Conservation (phyloP, 2,329 filamentous ascomycete species). For the Rutstroemia sydowiana region DNA sequence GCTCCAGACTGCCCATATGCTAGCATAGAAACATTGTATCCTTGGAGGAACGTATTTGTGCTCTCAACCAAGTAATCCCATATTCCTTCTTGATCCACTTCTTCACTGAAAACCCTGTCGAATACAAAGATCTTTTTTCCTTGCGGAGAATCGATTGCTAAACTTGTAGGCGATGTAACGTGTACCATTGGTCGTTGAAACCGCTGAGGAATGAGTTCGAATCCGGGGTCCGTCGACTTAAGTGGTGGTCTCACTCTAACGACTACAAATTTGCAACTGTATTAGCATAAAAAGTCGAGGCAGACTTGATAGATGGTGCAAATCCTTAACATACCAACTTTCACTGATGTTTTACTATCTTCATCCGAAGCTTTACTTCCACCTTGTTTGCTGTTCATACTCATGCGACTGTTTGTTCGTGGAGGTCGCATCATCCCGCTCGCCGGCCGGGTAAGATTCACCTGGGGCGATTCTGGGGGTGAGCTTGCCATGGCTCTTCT, state of each 20-base stretch:
- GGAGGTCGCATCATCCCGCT: slow-evolving; percentile 73
- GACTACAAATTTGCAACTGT: slow-evolving; percentile 44
- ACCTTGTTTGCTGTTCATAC: slow-evolving; percentile 70
- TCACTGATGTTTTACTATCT: slow-evolving; percentile 82
- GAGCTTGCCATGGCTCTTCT: slow-evolving; percentile 54
- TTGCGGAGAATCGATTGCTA: slow-evolving; percentile 84
- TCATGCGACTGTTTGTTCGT: slow-evolving; percentile 77
- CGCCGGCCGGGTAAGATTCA: slow-evolving; percentile 58
- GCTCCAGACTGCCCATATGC: slow-evolving; percentile 97
- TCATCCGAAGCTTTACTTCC: slow-evolving; percentile 84
- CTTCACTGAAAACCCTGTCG: slow-evolving; percentile 84
- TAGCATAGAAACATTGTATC: slow-evolving; percentile 96
- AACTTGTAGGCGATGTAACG: slow-evolving; percentile 73
- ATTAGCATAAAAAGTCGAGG: not conserved
- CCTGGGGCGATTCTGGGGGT: slow-evolving; percentile 59
- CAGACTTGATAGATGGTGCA: not conserved
- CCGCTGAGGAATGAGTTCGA: slow-evolving; percentile 87
- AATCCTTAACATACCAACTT: slow-evolving; percentile 70
- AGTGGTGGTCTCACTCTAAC: slow-evolving; percentile 89
- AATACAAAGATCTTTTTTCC: slow-evolving; percentile 95
- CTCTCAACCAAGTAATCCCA: slow-evolving; percentile 94
- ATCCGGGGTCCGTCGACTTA: slow-evolving; percentile 78
- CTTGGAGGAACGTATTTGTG: slow-evolving; percentile 82
- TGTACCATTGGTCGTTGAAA: slow-evolving; percentile 93
- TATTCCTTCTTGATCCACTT: slow-evolving; percentile 77